Evolutionary conservation across 805 yeast genomes (phyloP), one percentile per base, ranked within the genome.

Genomic region (Cyberlindnera americana): DNA sequence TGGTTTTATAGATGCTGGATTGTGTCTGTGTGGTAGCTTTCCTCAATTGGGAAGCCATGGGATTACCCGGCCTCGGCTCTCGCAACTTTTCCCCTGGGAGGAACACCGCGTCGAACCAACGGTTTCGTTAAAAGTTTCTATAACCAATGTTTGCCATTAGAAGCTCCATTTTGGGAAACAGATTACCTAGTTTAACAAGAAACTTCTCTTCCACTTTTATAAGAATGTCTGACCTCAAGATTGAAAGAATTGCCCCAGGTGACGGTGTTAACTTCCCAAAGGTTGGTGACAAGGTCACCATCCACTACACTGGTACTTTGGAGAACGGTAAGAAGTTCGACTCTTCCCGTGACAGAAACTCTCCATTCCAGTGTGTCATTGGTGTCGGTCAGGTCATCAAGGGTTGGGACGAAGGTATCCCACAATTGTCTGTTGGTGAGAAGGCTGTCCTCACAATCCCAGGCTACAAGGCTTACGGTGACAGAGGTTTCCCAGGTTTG

Each of bases 331-430:
- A 86, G 73, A 87, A 87, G 70, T 91, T 91, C 62, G 98, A 91
- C 67, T 87, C 96, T 38, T 89, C 97, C 41, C 77, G 89, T 56
- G 95, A 88, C 74, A 83, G 97, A 70, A 93, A 93, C 60, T 79
- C 83, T 66, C 96, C 98, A 52, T 91, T 91, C 81, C 91, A 87
- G 66, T 84, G 95, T 65, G 69, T 72, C 67, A 87, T 91, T 61
- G 97, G 98, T 65, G 95, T 86, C 52, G 96, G 97, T 50, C 95
- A 84, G 70, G 97, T 91, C 53, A 91, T 91, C 70, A 79, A 80
- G 61, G 98, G 97, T 52, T 91, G 97, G 97, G 97, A 90, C 60
- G 85, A 79, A 59, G 95, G 90, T 47, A 87, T 89, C 62, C 96
- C 97, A 40, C 80, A 89, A 67, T 74, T 91, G 62, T 83, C 95